These are phyloP conservation scores for Phytopythium oedochilum DNA, from an alignment of 352 stramenopile species.

Conservation along the genomic window DNA sequence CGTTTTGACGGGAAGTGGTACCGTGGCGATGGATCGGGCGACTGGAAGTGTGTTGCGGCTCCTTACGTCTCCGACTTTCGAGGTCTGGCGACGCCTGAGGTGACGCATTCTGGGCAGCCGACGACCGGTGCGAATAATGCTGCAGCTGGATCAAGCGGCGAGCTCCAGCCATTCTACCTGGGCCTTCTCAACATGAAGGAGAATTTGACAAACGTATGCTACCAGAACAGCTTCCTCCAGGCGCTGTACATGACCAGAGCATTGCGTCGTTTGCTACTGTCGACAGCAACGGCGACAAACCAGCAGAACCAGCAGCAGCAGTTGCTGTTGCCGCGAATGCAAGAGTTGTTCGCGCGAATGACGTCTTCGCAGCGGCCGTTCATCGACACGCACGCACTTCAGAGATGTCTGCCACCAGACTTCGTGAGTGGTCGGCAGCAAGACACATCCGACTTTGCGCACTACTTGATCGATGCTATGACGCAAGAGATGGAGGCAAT, in stretches of 20 bases:
- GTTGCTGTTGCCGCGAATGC: conserved; percentile 55
- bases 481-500: conserved; percentile 61
- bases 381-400: conserved; percentile 60
- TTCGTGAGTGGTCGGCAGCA: conserved; percentile 84
- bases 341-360: conserved; percentile 72
- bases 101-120: conserved; percentile 20
- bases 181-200: conserved; percentile 89
- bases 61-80: conserved; percentile 56
- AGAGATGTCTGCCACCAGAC: conserved; percentile 61
- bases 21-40: conserved; percentile 73
- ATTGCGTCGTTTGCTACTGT: conserved; percentile 74
- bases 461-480: conserved; percentile 81
- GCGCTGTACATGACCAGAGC: conserved; percentile 84
- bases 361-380: conserved; percentile 63
- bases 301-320: conserved; percentile 7
- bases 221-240: conserved; percentile 89
- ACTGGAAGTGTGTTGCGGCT: conserved; percentile 68
- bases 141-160: conserved; percentile 1
- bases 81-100: conserved; percentile 39
- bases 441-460: conserved; percentile 84
- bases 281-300: conserved; percentile 4
- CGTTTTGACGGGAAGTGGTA: conserved; percentile 85
- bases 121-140: not conserved
- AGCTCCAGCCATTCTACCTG: conserved; percentile 69
- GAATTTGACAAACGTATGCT: conserved; percentile 88